These are phyloP conservation scores for Carallia brachiata DNA, from an alignment of 345 rosid species.

Conservation along the genomic window DNA sequence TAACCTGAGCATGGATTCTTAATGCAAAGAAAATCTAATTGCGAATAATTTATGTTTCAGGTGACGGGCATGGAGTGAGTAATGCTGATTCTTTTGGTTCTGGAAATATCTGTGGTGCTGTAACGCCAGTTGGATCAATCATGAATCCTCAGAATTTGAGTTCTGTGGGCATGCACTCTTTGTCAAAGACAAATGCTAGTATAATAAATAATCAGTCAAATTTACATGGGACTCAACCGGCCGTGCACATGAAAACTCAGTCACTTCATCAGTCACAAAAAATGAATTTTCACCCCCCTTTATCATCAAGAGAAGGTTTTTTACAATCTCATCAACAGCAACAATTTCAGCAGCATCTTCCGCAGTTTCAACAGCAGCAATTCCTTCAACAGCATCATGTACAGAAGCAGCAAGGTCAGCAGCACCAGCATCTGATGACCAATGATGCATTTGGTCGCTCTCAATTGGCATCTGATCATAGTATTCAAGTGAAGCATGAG, in stretches of 20 bases:
- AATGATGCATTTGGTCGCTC: slow-evolving; percentile 54
- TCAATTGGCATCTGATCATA: slow-evolving; percentile 52
- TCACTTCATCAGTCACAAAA: slow-evolving; percentile 51
- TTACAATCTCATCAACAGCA: slow-evolving; percentile 63
- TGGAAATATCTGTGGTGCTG: slow-evolving; percentile 57
- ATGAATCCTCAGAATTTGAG: slow-evolving; percentile 49
- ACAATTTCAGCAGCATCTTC: slow-evolving; percentile 57
- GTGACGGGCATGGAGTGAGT: slow-evolving; percentile 62
- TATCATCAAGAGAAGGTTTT: slow-evolving; percentile 47
- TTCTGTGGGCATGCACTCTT: slow-evolving; percentile 52
- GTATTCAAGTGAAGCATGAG: slow-evolving; percentile 59
- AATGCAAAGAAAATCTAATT: slow-evolving; percentile 9
- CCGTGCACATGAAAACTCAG: slow-evolving; percentile 40
- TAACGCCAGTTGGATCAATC: slow-evolving; percentile 51
- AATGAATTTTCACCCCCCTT: slow-evolving; percentile 44
- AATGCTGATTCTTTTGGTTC: slow-evolving; percentile 55
- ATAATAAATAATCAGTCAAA: slow-evolving; percentile 51
- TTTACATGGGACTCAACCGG: slow-evolving; percentile 51
- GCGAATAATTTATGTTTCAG: slow-evolving; percentile 38
- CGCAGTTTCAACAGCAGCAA: slow-evolving; percentile 60
- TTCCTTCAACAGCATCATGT: slow-evolving; percentile 53
- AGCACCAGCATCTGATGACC: slow-evolving; percentile 49
- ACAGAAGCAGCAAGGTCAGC: slow-evolving; percentile 66
- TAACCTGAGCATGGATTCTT: background rate
- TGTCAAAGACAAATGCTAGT: slow-evolving; percentile 50